A percentile compares a stretch with the other conserved stretches of the same genome.
phyloP scores from a whole-genome alignment of 768 basidiomycete species.

The Tremella mesenterica region DNA sequence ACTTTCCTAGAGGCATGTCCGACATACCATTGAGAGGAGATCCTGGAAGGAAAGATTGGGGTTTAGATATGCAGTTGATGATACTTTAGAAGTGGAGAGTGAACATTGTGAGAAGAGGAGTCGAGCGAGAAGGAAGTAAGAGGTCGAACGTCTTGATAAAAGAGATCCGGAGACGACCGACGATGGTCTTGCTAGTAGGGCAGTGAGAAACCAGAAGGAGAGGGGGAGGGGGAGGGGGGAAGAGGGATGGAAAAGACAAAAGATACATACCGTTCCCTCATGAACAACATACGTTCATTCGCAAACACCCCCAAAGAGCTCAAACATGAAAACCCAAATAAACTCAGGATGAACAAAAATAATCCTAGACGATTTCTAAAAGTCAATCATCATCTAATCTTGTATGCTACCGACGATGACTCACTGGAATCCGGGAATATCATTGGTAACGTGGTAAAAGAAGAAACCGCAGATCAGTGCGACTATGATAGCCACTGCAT shows the following conservation, averaged over 20 bases:
- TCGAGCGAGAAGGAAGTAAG: too few relatives aligned
- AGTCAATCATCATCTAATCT: not conserved
- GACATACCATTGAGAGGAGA: not conserved
- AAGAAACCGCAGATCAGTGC: conserved; percentile 92
- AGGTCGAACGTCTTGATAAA: too few relatives aligned
- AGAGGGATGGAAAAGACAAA: too few relatives aligned
- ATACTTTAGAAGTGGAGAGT: too few relatives aligned
- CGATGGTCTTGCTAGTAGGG: too few relatives aligned
- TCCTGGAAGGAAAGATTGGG: too few relatives aligned
- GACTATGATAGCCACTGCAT: conserved; percentile 68
- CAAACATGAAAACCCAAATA: conserved; percentile 94
- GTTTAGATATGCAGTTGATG: too few relatives aligned
- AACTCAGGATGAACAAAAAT: conserved; percentile 93
- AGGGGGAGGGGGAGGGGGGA: too few relatives aligned
- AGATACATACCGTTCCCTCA: conserved; percentile 82
- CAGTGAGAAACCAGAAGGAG: too few relatives aligned
- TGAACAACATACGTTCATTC: conserved; percentile 89
- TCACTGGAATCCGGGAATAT: conserved; percentile 96
- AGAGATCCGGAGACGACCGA: too few relatives aligned
- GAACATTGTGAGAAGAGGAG: too few relatives aligned
- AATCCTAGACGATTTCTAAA: conserved; percentile 54
- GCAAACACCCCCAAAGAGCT: conserved; percentile 90
- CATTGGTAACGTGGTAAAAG: conserved; percentile 80
- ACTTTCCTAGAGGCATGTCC: not conserved
- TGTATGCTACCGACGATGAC: conserved; percentile 40